Conservation (phyloP, 2,329 filamentous ascomycete genomes). For the Alternaria ventricosa region DNA sequence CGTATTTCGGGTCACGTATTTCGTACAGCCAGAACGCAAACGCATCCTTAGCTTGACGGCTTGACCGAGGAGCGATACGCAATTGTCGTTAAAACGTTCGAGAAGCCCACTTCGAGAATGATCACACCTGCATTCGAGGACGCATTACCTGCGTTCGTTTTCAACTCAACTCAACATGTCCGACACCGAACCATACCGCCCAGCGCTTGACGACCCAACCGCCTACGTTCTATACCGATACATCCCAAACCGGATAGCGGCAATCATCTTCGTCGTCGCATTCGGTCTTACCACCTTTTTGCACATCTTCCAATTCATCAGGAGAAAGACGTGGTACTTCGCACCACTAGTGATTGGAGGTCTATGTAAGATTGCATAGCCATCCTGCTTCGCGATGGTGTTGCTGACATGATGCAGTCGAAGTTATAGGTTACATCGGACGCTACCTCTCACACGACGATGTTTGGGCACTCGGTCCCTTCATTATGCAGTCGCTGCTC, state of each 20-base stretch:
- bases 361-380: conserved; percentile 48
- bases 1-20: not conserved
- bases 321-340: conserved; percentile 58
- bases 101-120: not conserved
- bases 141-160: not conserved
- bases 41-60: not conserved
- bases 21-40: not conserved
- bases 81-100: not conserved
- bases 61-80: not conserved
- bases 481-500: conserved; percentile 53
- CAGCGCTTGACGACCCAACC: conserved; percentile 23
- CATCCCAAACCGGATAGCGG: conserved; percentile 53
- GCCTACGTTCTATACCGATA: conserved; percentile 41
- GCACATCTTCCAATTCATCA: conserved; percentile 53
- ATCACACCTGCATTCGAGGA: not conserved
- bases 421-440: conserved; percentile 59
- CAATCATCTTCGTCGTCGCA: conserved; percentile 55
- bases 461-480: conserved; percentile 49
- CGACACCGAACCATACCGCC: not conserved
- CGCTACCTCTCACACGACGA: conserved; percentile 50
- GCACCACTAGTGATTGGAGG: conserved; percentile 59
- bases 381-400: not conserved
- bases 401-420: conserved; percentile 47
- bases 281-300: conserved; percentile 52
- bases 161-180: not conserved